These are phyloP conservation scores for Exophiala alcalophila DNA, from an alignment of 2,329 filamentous ascomycete species.

Conservation along the genomic window DNA sequence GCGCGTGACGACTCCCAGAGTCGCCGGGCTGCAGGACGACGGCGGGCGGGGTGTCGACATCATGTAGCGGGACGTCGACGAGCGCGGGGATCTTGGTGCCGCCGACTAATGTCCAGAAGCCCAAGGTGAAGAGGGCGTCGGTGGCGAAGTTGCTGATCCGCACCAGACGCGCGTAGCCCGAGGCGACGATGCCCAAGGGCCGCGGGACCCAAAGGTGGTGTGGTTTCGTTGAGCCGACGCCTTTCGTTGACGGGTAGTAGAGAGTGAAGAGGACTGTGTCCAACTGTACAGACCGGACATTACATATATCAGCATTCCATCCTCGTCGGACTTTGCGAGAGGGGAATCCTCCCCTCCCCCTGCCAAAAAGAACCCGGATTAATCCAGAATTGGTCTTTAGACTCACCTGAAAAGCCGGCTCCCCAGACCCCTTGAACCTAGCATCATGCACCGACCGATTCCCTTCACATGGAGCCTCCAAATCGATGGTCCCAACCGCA, in stretches of 20 bases:
- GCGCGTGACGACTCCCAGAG: too few relatives aligned
- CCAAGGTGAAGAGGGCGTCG: slow-evolving; percentile 26
- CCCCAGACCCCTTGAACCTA: slow-evolving; percentile 21
- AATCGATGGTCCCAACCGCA: slow-evolving; percentile 29
- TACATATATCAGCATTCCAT: background rate
- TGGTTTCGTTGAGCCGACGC: slow-evolving; percentile 17
- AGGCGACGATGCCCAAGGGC: slow-evolving; percentile 23
- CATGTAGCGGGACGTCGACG: slow-evolving; percentile 29
- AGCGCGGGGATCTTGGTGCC: slow-evolving; percentile 29
- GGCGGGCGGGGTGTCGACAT: too few relatives aligned
- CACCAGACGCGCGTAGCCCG: slow-evolving; percentile 29
- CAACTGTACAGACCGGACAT: too few relatives aligned
- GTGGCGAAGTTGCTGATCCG: slow-evolving; percentile 30
- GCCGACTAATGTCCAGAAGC: slow-evolving; percentile 27
- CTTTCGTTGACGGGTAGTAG: slow-evolving; percentile 28
- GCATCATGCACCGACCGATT: slow-evolving; percentile 23
- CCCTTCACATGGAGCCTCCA: slow-evolving; percentile 28
- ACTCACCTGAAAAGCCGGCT: slow-evolving; percentile 27
- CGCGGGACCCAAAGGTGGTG: slow-evolving; percentile 30
- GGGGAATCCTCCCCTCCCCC: too few relatives aligned
- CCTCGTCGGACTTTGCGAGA: too few relatives aligned
- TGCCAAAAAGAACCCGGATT: too few relatives aligned
- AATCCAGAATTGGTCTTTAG: background rate
- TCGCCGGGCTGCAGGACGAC: slow-evolving; percentile 11
- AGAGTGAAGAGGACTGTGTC: slow-evolving; percentile 31